A percentile compares a stretch with the other conserved stretches of the same genome.
Evolutionary conservation across 306 rosid genomes (phyloP).

Genomic region (Dalbergia cultrata): DNA sequence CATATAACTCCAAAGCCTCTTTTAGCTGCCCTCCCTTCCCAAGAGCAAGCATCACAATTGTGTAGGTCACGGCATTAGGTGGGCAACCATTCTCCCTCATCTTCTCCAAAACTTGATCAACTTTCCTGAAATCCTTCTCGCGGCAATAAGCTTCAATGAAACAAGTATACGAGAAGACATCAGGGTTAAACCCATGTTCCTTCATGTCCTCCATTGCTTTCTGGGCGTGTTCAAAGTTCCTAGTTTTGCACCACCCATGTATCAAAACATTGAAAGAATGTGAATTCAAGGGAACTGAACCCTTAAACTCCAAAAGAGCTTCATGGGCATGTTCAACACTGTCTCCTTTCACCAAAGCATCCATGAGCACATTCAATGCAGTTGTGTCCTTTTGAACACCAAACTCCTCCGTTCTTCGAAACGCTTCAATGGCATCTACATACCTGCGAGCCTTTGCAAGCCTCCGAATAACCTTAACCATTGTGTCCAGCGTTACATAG

Average conservation of each 20-base stretch:
- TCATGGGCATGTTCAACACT: slow-evolving; percentile 74
- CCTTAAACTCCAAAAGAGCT: slow-evolving; percentile 66
- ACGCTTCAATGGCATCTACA: slow-evolving; percentile 68
- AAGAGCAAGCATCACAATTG: slow-evolving; percentile 65
- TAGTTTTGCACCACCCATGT: slow-evolving; percentile 79
- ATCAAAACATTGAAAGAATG: slow-evolving; percentile 72
- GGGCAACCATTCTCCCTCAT: slow-evolving; percentile 64
- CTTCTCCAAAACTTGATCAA: slow-evolving; percentile 61
- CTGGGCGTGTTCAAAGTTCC: slow-evolving; percentile 67
- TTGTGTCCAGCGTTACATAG: slow-evolving; percentile 62
- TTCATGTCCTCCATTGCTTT: slow-evolving; percentile 74
- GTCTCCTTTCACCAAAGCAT: slow-evolving; percentile 70
- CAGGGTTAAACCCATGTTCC: slow-evolving; percentile 66
- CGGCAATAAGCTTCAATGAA: slow-evolving; percentile 66
- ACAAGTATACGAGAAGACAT: slow-evolving; percentile 65
- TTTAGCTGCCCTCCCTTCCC: slow-evolving; percentile 69
- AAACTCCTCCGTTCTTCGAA: slow-evolving; percentile 55
- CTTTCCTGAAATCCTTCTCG: slow-evolving; percentile 75
- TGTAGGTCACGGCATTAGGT: slow-evolving; percentile 73
- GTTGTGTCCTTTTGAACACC: slow-evolving; percentile 60
- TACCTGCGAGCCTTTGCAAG: slow-evolving; percentile 59
- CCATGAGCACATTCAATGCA: slow-evolving; percentile 69
- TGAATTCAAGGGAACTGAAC: slow-evolving; percentile 51
- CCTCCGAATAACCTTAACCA: slow-evolving; percentile 72
- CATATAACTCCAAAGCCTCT: slow-evolving; percentile 69